phyloP scores from a whole-genome alignment of 2,329 filamentous ascomycete genomes.

The Diaporthe citri region DNA sequence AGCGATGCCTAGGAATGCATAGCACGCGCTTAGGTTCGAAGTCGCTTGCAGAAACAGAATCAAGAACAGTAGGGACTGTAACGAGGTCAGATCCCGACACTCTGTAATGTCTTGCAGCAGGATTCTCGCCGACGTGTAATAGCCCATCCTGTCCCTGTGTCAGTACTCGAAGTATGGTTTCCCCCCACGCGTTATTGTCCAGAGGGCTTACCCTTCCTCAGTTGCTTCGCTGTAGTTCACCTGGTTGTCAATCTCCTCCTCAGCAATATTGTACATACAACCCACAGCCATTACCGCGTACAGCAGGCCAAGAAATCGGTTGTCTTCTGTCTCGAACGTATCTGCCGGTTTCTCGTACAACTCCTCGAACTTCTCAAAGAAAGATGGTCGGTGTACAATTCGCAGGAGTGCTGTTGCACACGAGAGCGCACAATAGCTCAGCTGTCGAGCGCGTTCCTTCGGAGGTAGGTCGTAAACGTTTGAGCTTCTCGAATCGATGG shows the following conservation, averaged over 20 bases:
- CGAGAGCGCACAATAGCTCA: constrained; percentile 69
- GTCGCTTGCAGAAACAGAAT: constrained; percentile 85
- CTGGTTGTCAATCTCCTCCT: constrained; percentile 63
- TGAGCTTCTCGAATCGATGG: constrained; percentile 66
- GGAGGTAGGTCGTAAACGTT: constrained; percentile 78
- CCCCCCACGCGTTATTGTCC: not conserved
- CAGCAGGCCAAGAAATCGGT: constrained; percentile 76
- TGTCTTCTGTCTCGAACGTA: constrained; percentile 73
- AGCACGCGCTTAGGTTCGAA: constrained; percentile 83
- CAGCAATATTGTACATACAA: constrained; percentile 75
- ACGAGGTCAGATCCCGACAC: constrained; percentile 79
- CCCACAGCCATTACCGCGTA: constrained; percentile 80
- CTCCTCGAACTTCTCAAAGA: constrained; percentile 81
- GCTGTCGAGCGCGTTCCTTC: constrained; percentile 64
- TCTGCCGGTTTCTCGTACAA: constrained; percentile 80
- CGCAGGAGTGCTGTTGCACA: constrained; percentile 72
- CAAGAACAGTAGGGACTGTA: constrained; percentile 84
- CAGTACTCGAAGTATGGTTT: constrained; percentile 37
- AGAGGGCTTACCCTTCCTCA: constrained; percentile 65
- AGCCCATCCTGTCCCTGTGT: constrained; percentile 72
- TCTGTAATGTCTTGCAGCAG: constrained; percentile 75
- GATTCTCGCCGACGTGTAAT: constrained; percentile 76
- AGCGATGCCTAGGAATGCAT: constrained; percentile 84
- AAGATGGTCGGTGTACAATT: constrained; percentile 84
- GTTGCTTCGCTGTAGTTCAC: constrained; percentile 63